Evolutionary conservation across 768 basidiomycete genomes (phyloP), one percentile per base, ranked within the genome.

Genomic region (Gloeophyllum trabeum): DNA sequence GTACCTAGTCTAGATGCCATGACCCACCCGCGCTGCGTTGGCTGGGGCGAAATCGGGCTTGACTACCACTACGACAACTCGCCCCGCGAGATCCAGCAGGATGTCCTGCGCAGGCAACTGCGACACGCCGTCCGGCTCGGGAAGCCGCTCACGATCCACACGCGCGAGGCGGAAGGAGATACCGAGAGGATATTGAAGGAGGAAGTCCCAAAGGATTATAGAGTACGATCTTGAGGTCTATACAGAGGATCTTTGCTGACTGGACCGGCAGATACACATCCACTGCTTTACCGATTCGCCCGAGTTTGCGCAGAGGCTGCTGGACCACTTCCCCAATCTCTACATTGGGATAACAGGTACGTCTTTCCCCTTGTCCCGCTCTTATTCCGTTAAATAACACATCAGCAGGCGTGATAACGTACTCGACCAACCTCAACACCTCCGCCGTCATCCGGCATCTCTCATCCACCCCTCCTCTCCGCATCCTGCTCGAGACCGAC

Each of bases 281-380:
- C 90, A 92, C 49, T 93, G 89, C 54, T 92, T 85, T 58, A 90
- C 88, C 1, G 88, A 91, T 55, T 66, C 80, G 0, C 85, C 85
- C 1, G 77, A 66, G 16, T 81, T 90, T 48, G 89, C 81, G 0
- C 65, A 65, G 28, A 70, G 80, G 3, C 65, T 93, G 13, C 65
- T 91, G 1, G 74, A 72, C 13, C 73, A 86, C 50, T 92, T 90
- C 56, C 76, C 83, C 0, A 87, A 90, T 54, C 72, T 89, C 12
- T 81, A 73, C 55, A 87, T 91, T 38, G 89, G 89, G 2, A 74
- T 92, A 38, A 91, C 88, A 2, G 85, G 83, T 68, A 35, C 32
- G 57, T 43, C 4, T 7, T 5, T 12, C 6, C 35, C 25, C 21
- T 20, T 43, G 7, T 19, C 7, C 7, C 20, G 26, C 18, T 20